Percentiles rank a stretch among this genome's conserved stretches.
Conservation (phyloP, 495 filamentous ascomycete species). For the Durotheca rogersii region DNA sequence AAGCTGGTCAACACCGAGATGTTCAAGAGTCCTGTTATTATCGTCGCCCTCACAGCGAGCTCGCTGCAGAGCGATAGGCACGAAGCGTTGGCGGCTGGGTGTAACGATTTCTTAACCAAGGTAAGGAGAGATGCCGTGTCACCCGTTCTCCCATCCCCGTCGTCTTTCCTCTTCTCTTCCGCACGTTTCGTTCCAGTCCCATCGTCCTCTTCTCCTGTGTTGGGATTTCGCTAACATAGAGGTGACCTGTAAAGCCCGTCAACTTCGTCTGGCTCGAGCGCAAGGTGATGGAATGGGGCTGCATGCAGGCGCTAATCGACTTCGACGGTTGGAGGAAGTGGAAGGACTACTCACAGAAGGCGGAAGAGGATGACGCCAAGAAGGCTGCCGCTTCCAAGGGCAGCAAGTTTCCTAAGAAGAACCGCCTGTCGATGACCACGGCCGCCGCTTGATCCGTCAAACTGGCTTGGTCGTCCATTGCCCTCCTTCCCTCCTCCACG, state of each 20-base stretch:
- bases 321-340: conserved; percentile 98
- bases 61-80: conserved; percentile 92
- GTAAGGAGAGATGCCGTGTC: conserved; percentile 52
- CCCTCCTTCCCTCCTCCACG: background rate
- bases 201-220: background rate
- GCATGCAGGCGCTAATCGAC: conserved; percentile 98
- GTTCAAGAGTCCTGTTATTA: conserved; percentile 96
- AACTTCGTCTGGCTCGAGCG: conserved; percentile 97
- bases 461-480: background rate
- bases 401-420: conserved; percentile 41
- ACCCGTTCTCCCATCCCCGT: background rate
- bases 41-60: conserved; percentile 92
- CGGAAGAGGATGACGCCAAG: conserved; percentile 37
- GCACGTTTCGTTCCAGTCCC: no score
- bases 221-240: conserved; percentile 6
- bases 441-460: conserved; percentile 21
- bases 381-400: conserved; percentile 34
- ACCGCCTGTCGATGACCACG: conserved; percentile 33
- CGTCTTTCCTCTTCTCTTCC: no score
- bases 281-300: conserved; percentile 99
- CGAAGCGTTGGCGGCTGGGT: conserved; percentile 91
- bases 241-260: conserved; percentile 66
- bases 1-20: conserved; percentile 67
- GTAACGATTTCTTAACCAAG: conserved; percentile 98
- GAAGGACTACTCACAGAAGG: conserved; percentile 70